Percentiles rank a stretch among this genome's conserved stretches.
phyloP scores from a whole-genome alignment of 176 grass and related monocot species.

The Luzula sylvatica region DNA sequence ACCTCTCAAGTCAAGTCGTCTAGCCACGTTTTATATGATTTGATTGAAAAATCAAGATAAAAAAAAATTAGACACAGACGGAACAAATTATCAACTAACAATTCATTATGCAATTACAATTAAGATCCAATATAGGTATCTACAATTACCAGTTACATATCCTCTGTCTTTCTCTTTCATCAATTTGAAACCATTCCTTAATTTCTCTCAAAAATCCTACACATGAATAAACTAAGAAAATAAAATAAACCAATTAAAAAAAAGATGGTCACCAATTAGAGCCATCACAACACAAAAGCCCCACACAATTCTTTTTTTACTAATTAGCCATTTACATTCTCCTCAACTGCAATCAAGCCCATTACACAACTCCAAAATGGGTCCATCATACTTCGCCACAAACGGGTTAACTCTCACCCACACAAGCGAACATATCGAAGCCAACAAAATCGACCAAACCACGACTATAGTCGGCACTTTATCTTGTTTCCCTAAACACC shows the following conservation, averaged over 20 bases:
- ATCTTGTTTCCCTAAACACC: conserved; percentile 43
- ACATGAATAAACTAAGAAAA: conserved; percentile 14
- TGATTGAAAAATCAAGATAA: too few relatives aligned
- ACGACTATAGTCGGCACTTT: conserved; percentile 33
- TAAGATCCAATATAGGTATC: too few relatives aligned
- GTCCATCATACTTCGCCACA: conserved; percentile 30
- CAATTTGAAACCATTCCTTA: background rate
- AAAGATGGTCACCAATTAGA: conserved; percentile 4
- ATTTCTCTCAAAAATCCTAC: background rate
- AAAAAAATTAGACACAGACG: background rate
- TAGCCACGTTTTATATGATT: too few relatives aligned
- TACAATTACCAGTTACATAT: too few relatives aligned
- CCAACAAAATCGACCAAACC: conserved; percentile 39
- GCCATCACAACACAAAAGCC: conserved; percentile 6
- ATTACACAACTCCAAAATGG: conserved; percentile 30
- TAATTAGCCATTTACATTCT: background rate
- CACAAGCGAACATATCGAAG: conserved; percentile 33
- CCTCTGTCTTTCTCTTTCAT: background rate
- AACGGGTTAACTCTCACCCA: conserved; percentile 43
- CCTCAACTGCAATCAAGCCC: conserved; percentile 33
- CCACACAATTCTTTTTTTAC: background rate
- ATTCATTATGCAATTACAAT: too few relatives aligned
- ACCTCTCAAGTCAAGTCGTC: too few relatives aligned
- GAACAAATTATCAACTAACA: background rate
- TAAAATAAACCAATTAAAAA: conserved; percentile 12